Evolutionary conservation across 257 asterid species (phyloP).

Genomic region (Orobanche coerulescens): DNA sequence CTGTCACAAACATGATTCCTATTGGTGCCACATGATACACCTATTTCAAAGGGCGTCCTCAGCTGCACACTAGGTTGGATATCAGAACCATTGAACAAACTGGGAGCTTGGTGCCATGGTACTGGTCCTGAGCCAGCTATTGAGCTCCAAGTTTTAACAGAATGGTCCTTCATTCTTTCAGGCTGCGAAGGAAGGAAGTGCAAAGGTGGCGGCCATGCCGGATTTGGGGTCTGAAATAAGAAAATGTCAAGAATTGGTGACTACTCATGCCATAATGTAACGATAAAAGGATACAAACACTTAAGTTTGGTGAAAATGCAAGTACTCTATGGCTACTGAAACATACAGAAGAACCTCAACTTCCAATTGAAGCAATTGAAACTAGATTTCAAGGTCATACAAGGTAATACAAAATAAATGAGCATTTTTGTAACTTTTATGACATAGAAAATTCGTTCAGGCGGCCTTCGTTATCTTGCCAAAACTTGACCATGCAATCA

Average conservation of each 20-base stretch:
- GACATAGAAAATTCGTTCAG: background rate
- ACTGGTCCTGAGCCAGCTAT: conserved; percentile 77
- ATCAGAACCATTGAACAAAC: conserved; percentile 45
- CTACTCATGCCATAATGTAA: conserved; percentile 3
- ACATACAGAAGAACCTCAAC: conserved; percentile 18
- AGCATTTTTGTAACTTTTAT: background rate
- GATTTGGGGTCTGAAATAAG: conserved; percentile 81
- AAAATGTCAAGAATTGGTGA: conserved; percentile 6
- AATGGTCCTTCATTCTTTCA: conserved; percentile 70
- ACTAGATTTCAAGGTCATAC: conserved; percentile 3
- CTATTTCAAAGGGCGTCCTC: conserved; percentile 41
- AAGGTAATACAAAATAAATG: background rate
- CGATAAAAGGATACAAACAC: background rate
- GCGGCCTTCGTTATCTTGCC: background rate
- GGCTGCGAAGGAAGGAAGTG: conserved; percentile 68
- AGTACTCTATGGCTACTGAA: conserved; percentile 8
- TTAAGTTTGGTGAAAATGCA: conserved; percentile 2
- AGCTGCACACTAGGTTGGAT: conserved; percentile 42
- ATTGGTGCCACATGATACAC: conserved; percentile 39
- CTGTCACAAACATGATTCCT: conserved; percentile 37
- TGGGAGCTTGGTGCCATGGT: conserved; percentile 79
- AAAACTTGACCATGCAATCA: conserved; percentile 10
- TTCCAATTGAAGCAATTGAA: conserved; percentile 7
- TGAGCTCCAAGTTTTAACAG: conserved; percentile 56
- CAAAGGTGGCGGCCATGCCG: conserved; percentile 99